A percentile compares a stretch with the other conserved stretches of the same genome.
These are phyloP conservation scores for Aspergillus cejpii DNA, from an alignment of 2,329 filamentous ascomycete genomes.

Conservation along the genomic window DNA sequence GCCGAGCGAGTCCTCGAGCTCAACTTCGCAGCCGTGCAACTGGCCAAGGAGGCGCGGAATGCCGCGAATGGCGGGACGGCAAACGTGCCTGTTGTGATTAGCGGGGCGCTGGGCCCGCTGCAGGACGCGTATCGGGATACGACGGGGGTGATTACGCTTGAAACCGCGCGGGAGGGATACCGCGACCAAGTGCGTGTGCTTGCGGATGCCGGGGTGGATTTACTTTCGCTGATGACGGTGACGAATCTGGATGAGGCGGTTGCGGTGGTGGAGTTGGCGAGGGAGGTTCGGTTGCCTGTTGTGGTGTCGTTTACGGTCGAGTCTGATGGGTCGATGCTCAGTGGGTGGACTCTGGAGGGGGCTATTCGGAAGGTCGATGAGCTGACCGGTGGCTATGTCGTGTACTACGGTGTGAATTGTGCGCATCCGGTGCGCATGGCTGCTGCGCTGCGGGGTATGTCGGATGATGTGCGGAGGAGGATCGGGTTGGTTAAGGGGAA, in stretches of 20 bases:
- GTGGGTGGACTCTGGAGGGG: conserved; percentile 1
- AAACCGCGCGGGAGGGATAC: conserved; percentile 1
- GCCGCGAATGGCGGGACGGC: too few species aligned
- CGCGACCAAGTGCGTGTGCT: conserved; percentile 2
- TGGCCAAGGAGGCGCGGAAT: not conserved
- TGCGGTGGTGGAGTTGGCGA: conserved; percentile 6
- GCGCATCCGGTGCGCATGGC: conserved; percentile 3
- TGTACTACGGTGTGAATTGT: conserved; percentile 5
- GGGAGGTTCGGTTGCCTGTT: conserved; percentile 2
- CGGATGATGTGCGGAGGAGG: not conserved
- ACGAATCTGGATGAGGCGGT: conserved; percentile 6
- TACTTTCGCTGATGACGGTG: conserved; percentile 3
- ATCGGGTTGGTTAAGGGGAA: conserved; percentile 5
- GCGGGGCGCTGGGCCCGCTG: conserved; percentile 4
- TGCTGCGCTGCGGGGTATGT: not conserved
- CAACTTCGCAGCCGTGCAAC: not conserved
- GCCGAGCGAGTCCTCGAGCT: not conserved
- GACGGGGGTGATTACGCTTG: not conserved
- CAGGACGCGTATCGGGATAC: conserved; percentile 7
- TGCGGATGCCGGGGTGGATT: conserved; percentile 6
- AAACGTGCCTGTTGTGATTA: conserved; percentile 1
- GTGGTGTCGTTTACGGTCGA: conserved; percentile 5
- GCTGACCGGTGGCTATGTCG: not conserved
- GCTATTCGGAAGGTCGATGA: conserved; percentile 2
- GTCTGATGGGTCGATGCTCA: conserved; percentile 1